Conservation (phyloP, 2,329 filamentous ascomycete species). For the Talaromyces sp. region DNA sequence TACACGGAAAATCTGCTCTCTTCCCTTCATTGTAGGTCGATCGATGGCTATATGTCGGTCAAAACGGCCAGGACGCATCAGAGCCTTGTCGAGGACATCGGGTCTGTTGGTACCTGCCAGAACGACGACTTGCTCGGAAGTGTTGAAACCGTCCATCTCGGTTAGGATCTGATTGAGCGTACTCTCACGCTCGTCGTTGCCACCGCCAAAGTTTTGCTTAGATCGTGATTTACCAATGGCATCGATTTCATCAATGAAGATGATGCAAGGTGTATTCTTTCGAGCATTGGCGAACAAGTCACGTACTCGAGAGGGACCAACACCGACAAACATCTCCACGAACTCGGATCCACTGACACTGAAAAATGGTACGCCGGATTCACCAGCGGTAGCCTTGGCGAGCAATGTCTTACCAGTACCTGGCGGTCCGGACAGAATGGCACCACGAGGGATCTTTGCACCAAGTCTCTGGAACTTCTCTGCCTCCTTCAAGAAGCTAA, state of each 20-base stretch:
- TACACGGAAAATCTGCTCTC: constrained; percentile 92
- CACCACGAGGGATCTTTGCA: constrained; percentile 95
- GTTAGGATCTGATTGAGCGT: constrained; percentile 98
- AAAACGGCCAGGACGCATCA: constrained; percentile 95
- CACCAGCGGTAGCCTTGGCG: constrained; percentile 94
- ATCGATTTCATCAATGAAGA: constrained; percentile 99
- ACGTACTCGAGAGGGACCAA: constrained; percentile 89
- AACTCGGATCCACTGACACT: constrained; percentile 98
- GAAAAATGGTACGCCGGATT: constrained; percentile 96
- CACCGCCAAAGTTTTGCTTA: constrained; percentile 78
- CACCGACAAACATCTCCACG: constrained; percentile 99
- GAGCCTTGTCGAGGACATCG: constrained; percentile 88
- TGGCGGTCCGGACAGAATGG: constrained; percentile 93
- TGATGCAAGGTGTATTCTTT: constrained; percentile 96
- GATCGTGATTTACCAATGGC: constrained; percentile 88
- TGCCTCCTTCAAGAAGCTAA: constrained; percentile 92
- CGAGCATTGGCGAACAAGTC: constrained; percentile 92
- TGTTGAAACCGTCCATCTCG: constrained; percentile 99
- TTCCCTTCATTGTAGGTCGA: constrained; percentile 90
- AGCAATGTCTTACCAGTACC: constrained; percentile 98
- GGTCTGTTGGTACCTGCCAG: constrained; percentile 94
- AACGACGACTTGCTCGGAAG: constrained; percentile 90
- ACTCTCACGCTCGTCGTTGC: constrained; percentile 94
- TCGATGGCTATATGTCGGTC: constrained; percentile 96
- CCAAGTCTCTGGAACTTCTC: constrained; percentile 89